Evolutionary conservation across 257 asterid species (phyloP).

Genomic region (Solanum lycopersicoides): DNA sequence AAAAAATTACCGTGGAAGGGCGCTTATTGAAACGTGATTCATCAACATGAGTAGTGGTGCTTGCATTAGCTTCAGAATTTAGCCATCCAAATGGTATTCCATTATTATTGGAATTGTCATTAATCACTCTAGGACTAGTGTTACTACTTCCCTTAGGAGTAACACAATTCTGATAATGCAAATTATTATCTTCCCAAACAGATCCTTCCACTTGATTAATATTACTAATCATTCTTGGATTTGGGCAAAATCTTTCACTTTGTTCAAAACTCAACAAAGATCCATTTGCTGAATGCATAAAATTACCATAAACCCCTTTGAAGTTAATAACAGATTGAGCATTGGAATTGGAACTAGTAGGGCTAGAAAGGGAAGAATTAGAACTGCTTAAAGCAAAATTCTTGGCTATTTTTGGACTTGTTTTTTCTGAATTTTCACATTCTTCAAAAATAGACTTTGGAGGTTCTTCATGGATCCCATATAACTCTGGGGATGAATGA

Average conservation of each 20-base stretch:
- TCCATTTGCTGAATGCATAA: constrained; percentile 25
- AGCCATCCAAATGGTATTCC: constrained; percentile 40
- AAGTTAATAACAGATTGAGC: constrained; percentile 49
- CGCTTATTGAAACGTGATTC: constrained; percentile 44
- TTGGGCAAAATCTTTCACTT: constrained; percentile 16
- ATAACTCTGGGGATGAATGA: constrained; percentile 21
- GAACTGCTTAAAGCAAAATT: constrained; percentile 34
- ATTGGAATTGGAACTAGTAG: constrained; percentile 68
- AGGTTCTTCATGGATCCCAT: constrained; percentile 5
- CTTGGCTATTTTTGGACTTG: constrained; percentile 12
- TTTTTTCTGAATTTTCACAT: constrained; percentile 38
- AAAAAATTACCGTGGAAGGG: constrained; percentile 33
- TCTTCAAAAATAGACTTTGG: constrained; percentile 4
- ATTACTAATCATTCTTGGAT: constrained; percentile 13
- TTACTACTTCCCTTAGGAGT: constrained; percentile 11
- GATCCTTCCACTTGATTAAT: constrained; percentile 32
- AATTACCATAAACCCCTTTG: constrained; percentile 31
- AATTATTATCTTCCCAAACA: constrained; percentile 42
- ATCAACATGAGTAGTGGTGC: constrained; percentile 7
- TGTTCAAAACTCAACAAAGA: constrained; percentile 56
- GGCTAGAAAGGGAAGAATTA: constrained; percentile 58
- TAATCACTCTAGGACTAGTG: constrained; percentile 9
- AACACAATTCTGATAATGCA: constrained; percentile 17
- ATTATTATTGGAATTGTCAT: constrained; percentile 13
- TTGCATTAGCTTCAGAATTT: constrained; percentile 16